phyloP scores from a whole-genome alignment of 202 grass and related monocot genomes.

The Hordeum pubiflorum region DNA sequence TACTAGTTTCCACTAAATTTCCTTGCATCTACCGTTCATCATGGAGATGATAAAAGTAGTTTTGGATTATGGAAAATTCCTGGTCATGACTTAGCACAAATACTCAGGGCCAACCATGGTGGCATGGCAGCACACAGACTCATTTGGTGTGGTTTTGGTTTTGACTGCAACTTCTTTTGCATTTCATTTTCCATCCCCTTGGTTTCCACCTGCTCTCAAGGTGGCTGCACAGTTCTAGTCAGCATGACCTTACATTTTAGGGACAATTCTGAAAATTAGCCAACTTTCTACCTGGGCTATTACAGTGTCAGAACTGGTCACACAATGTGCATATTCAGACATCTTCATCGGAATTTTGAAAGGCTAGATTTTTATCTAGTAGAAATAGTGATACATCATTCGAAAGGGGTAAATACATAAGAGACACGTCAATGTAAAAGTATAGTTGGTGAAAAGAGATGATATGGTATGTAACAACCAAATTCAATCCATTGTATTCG shows the following conservation, averaged over 20 bases:
- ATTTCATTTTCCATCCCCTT: background rate
- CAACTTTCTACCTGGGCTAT: background rate
- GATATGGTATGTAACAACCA: background rate
- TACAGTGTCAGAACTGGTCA: background rate
- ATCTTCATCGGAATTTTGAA: background rate
- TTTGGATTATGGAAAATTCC: background rate
- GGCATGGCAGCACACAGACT: background rate
- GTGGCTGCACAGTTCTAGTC: background rate
- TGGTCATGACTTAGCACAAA: background rate
- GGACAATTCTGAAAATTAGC: background rate
- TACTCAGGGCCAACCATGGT: background rate
- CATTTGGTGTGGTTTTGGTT: background rate
- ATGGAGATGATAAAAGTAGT: background rate
- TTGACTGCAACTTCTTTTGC: background rate
- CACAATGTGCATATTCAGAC: background rate
- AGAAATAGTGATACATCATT: background rate
- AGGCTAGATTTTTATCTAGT: background rate
- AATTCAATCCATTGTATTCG: background rate
- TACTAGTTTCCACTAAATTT: slow-evolving; percentile 14
- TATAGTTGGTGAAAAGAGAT: background rate
- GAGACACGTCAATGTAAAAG: background rate
- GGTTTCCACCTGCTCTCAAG: background rate
- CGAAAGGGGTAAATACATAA: background rate
- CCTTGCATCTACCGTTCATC: slow-evolving; percentile 6
- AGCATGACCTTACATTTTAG: background rate